phyloP scores from a whole-genome alignment of 139 green algal genomes.

The Picochlorum sp. region DNA sequence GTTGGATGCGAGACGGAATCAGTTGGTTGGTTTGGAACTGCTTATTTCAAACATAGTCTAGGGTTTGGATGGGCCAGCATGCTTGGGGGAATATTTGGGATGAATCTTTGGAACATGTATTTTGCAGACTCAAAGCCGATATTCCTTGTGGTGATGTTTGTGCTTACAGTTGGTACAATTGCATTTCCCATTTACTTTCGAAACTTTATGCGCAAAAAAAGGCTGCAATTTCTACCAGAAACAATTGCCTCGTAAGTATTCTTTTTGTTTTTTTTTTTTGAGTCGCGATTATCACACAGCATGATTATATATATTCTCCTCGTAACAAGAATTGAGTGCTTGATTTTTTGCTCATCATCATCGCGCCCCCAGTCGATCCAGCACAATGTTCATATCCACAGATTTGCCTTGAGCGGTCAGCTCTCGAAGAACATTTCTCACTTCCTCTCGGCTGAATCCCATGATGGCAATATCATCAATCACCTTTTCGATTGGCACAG shows the following conservation, averaged over 20 bases:
- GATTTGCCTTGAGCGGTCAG: constrained; percentile 50
- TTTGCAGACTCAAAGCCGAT: not conserved
- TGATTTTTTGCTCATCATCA: not conserved
- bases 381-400: constrained; percentile 69
- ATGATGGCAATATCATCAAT: constrained; percentile 71
- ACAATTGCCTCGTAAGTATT: not conserved
- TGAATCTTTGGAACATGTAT: constrained; percentile 24
- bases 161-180: not conserved
- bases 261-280: not conserved
- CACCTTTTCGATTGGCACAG: constrained; percentile 49
- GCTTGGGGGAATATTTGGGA: constrained; percentile 25
- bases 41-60: constrained; percentile 22
- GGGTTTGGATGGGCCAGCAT: constrained; percentile 8
- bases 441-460: constrained; percentile 57
- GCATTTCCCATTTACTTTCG: not conserved
- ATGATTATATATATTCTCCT: not conserved
- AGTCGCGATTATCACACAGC: no score
- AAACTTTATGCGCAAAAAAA: not conserved
- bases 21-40: constrained; percentile 38
- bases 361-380: constrained; percentile 40
- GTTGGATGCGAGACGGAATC: constrained; percentile 34
- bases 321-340: not conserved
- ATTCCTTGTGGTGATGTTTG: constrained; percentile 4
- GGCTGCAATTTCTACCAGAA: not conserved
- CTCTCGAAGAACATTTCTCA: constrained; percentile 43